Conservation (phyloP, 139 green algal species). For the Micractinium sp. region DNA sequence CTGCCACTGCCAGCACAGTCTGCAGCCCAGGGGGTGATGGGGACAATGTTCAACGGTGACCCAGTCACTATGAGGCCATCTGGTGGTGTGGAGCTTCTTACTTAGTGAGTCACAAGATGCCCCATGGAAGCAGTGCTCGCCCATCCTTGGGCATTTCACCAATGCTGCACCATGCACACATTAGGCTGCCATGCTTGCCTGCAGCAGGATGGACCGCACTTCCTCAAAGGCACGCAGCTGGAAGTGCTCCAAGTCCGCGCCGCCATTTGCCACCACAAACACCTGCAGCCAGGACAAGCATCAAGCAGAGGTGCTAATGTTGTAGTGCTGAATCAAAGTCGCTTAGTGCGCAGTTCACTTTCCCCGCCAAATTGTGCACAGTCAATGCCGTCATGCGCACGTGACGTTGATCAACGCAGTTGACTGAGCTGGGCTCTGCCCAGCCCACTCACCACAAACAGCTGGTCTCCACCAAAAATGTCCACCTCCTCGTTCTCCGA, state of each 20-base stretch:
- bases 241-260: conserved; percentile 90
- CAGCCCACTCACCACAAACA: conserved; percentile 45
- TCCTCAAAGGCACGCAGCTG: conserved; percentile 73
- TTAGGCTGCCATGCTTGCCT: conserved; percentile 52
- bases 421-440: not conserved
- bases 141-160: no score
- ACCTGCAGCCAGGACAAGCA: conserved; percentile 30
- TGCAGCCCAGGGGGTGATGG: conserved; percentile 39
- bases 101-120: no score
- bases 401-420: not conserved
- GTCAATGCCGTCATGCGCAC: not conserved
- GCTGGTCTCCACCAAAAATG: conserved; percentile 60
- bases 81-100: not conserved
- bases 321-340: no score
- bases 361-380: no score
- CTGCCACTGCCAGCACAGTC: conserved; percentile 80
- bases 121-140: not conserved
- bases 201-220: conserved; percentile 83
- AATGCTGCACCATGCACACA: not conserved
- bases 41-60: no score
- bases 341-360: no score
- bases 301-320: not conserved
- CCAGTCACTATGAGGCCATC: not conserved
- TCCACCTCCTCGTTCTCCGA: conserved; percentile 82
- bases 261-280: conserved; percentile 79